A percentile compares a stretch with the other conserved stretches of the same genome.
Conservation (phyloP, 2,329 filamentous ascomycete species). For the Aspergillus aculeatus region DNA sequence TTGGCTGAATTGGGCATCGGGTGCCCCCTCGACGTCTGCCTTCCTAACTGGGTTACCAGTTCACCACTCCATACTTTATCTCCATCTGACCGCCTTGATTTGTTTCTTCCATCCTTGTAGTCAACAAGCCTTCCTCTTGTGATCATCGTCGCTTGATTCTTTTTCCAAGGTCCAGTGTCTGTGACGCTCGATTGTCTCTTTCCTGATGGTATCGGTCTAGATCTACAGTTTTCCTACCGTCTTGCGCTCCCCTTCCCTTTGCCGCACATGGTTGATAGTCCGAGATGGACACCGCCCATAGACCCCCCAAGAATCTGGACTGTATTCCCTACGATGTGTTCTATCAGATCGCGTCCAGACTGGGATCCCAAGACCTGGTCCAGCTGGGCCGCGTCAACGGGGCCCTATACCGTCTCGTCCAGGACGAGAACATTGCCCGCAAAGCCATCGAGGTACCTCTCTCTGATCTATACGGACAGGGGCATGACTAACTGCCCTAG, state of each 20-base stretch:
- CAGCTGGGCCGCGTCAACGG: conserved; percentile 55
- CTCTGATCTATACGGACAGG: conserved; percentile 6
- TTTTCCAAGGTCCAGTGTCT: too few species aligned
- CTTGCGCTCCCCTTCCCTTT: neutral
- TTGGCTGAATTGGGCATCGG: neutral
- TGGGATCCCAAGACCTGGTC: conserved; percentile 60
- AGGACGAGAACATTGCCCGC: conserved; percentile 58
- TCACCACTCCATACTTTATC: too few species aligned
- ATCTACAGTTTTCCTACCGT: too few species aligned
- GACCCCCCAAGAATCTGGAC: conserved; percentile 35
- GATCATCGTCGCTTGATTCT: too few species aligned
- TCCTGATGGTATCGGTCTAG: too few species aligned
- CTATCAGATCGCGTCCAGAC: conserved; percentile 54
- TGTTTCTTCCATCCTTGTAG: too few species aligned
- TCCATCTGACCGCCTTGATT: too few species aligned
- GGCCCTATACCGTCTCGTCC: conserved; percentile 52
- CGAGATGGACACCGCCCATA: neutral
- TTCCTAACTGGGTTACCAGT: neutral
- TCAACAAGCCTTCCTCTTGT: too few species aligned
- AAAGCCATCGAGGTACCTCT: conserved; percentile 55
- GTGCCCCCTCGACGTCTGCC: neutral
- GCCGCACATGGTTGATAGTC: neutral
- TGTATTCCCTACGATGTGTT: conserved; percentile 65
- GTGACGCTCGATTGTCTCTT: too few species aligned
- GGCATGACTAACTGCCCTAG: conserved; percentile 32